Evolutionary conservation across 805 yeast species (phyloP).

Genomic region (Candida adriatica): DNA sequence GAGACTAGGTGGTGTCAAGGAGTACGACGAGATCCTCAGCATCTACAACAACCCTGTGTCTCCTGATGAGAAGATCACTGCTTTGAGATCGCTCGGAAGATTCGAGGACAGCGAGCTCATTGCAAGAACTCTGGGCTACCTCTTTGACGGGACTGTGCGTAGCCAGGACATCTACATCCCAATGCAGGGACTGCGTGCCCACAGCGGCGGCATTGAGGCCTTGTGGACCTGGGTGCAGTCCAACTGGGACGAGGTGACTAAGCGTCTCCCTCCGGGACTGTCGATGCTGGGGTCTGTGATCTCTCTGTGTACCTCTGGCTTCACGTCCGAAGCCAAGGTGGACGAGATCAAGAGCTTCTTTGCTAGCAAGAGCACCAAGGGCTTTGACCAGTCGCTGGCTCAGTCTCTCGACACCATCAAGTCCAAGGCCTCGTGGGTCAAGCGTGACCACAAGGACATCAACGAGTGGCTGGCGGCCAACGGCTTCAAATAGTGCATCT

Average conservation of each 20-base stretch:
- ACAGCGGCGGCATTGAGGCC: slow-evolving; percentile 57
- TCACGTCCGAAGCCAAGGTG: slow-evolving; percentile 48
- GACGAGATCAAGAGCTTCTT: slow-evolving; percentile 47
- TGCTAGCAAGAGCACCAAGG: slow-evolving; percentile 47
- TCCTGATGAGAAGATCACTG: slow-evolving; percentile 62
- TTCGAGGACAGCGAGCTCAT: slow-evolving; percentile 47
- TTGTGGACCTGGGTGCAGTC: slow-evolving; percentile 66
- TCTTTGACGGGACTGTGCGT: slow-evolving; percentile 53
- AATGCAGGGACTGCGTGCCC: slow-evolving; percentile 62
- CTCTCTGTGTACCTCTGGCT: slow-evolving; percentile 50
- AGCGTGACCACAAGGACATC: slow-evolving; percentile 45
- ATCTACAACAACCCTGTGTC: slow-evolving; percentile 56
- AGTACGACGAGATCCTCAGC: slow-evolving; percentile 54
- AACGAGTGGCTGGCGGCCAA: slow-evolving; percentile 40
- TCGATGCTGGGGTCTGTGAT: slow-evolving; percentile 77
- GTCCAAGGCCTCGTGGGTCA: slow-evolving; percentile 51
- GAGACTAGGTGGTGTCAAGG: slow-evolving; percentile 50
- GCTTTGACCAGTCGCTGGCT: slow-evolving; percentile 58
- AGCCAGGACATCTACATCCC: slow-evolving; percentile 77
- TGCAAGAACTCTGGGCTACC: slow-evolving; percentile 46
- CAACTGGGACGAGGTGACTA: slow-evolving; percentile 66
- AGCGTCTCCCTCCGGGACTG: slow-evolving; percentile 72
- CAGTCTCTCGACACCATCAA: slow-evolving; percentile 57
- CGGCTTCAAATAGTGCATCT: slow-evolving; percentile 15
- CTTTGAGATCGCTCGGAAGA: slow-evolving; percentile 63